Evolutionary conservation across 2,329 filamentous ascomycete genomes (phyloP), one percentile per base, ranked within the genome.

Genomic region (Penicillium rolfsii): DNA sequence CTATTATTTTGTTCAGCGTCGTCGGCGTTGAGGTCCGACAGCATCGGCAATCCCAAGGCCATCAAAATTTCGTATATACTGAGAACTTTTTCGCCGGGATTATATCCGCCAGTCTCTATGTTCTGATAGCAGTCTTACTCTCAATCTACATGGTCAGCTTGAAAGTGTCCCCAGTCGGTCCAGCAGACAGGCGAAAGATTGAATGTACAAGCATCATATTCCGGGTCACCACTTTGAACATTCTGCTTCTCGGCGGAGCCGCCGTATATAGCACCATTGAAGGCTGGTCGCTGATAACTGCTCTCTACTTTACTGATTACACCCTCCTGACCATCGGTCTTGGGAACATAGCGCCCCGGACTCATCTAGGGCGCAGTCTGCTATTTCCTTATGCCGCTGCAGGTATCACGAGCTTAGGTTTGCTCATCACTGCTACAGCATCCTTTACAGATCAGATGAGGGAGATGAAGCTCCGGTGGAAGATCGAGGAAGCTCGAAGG

Each of bases 241-340:
- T 52, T 36, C 11, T 57, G 33, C 28, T 35, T 38, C 40, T 62
- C 30, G 24, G 56, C 14, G n/a, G 48, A 7, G 35, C 60, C 24
- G 59, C 46, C 5, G 12, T 59, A 8, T 58, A 58, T 35, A 46
- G 48, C 52, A 45, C 16, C 4, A 49, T 59, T 24, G 43, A 55
- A 54, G 59, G 40, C 33, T 49, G 48, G 48, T 41, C 55, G 9
- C 85, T 79, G 62, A 72, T 85, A 0, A 82, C 85, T 64, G 80
- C 80, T 1, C 79, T 86, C 0, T 87, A 83, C 65, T 86, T 82
- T 78, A 81, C 83, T 2, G 80, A 85, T 63, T 83, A 84, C 49
- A 86, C 84, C 0, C 70, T 85, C 1, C 76, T 86, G 2, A 86
- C 84, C 0, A 78, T 86, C 5, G 84, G 84, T 4, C 75, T 85